Evolutionary conservation across 352 stramenopile genomes (phyloP).

Genomic region (Phytophthora cajani): DNA sequence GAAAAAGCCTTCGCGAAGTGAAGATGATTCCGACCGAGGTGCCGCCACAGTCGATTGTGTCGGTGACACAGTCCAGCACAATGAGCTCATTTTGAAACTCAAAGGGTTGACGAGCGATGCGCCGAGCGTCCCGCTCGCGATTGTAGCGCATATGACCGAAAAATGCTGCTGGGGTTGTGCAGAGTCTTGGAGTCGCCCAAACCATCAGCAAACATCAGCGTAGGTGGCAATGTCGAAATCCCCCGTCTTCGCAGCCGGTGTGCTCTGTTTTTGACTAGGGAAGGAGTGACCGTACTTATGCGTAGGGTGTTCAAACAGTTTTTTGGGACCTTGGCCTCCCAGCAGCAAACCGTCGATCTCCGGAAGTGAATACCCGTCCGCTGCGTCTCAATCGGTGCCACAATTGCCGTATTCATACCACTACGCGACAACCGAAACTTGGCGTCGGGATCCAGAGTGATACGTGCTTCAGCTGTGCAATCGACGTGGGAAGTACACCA

Average conservation of each 20-base stretch:
- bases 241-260: slow-evolving; percentile 1
- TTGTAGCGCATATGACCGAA: background rate
- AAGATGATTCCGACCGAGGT: slow-evolving; percentile 3
- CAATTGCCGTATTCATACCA: background rate
- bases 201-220: background rate
- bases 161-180: background rate
- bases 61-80: slow-evolving; percentile 3
- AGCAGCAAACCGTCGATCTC: slow-evolving; percentile 4
- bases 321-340: background rate
- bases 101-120: slow-evolving; percentile 4
- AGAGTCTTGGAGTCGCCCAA: background rate
- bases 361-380: slow-evolving; percentile 4
- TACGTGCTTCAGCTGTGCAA: background rate
- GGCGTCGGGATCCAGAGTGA: background rate
- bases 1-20: slow-evolving; percentile 2
- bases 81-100: slow-evolving; percentile 9
- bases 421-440: background rate
- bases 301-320: no score
- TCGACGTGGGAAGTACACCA: slow-evolving; percentile 4
- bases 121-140: background rate
- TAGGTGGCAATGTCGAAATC: background rate
- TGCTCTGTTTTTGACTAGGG: slow-evolving; percentile 3
- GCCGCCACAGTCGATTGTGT: slow-evolving; percentile 1
- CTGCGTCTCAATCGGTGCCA: background rate
- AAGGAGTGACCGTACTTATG: slow-evolving; percentile 1